A percentile compares a stretch with the other conserved stretches of the same genome.
These are phyloP conservation scores for Epichloe sylvatica DNA, from an alignment of 2,329 filamentous ascomycete species.

Conservation along the genomic window DNA sequence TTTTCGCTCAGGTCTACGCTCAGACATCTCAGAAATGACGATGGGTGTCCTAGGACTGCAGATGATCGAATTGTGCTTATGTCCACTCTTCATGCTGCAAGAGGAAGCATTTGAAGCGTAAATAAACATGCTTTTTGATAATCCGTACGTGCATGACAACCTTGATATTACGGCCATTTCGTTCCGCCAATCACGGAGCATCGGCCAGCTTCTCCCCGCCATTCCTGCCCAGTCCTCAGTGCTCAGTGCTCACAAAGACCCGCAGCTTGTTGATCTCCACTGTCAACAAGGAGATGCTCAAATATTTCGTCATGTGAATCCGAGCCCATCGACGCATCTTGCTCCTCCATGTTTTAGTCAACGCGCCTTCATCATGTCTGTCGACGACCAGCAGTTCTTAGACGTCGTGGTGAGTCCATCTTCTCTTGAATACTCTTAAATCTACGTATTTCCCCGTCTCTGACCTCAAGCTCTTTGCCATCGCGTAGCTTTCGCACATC, in stretches of 20 bases:
- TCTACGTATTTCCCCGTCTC: not conserved
- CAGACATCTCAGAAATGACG: too few relatives aligned
- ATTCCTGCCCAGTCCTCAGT: too few relatives aligned
- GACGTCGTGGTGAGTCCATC: slow-evolving; percentile 47
- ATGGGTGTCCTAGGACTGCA: too few relatives aligned
- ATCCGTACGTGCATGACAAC: too few relatives aligned
- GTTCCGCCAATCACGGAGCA: too few relatives aligned
- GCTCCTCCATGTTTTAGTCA: not conserved
- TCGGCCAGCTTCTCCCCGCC: too few relatives aligned
- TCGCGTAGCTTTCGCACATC: slow-evolving; percentile 34
- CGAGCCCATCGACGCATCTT: slow-evolving; percentile 1
- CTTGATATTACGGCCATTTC: too few relatives aligned
- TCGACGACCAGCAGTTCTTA: slow-evolving; percentile 65
- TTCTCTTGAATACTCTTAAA: not conserved
- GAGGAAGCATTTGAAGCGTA: too few relatives aligned
- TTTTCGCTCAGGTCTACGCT: too few relatives aligned
- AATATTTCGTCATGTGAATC: slow-evolving; percentile 5
- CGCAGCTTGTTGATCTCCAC: not conserved
- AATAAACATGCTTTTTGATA: too few relatives aligned
- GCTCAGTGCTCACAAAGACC: not conserved
- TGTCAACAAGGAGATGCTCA: slow-evolving; percentile 2
- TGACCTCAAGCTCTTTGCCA: slow-evolving; percentile 1
- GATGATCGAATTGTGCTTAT: too few relatives aligned
- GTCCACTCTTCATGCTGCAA: too few relatives aligned
- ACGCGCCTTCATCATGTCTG: slow-evolving; percentile 46